Conservation (phyloP, 345 rosid genomes). For the Mercurialis annua region DNA sequence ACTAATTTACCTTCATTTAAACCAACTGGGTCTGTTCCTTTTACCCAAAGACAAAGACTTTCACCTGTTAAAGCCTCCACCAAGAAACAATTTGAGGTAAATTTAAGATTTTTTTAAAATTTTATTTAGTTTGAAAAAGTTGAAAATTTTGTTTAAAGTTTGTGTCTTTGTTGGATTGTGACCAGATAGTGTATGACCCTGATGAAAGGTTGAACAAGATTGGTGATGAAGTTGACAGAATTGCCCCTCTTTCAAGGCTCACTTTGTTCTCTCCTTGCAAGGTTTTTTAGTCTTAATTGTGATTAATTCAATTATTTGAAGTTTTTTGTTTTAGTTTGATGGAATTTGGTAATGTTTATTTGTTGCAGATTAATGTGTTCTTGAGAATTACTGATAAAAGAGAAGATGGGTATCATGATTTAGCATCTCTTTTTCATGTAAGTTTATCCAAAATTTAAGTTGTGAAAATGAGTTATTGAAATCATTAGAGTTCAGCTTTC, state of each 20-base stretch:
- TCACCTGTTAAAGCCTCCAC: constrained; percentile 48
- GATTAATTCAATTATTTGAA: constrained; percentile 2
- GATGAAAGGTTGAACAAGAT: constrained; percentile 73
- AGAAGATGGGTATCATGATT: constrained; percentile 91
- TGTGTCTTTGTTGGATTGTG: constrained; percentile 14
- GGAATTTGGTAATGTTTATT: constrained; percentile 4
- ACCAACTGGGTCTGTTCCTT: constrained; percentile 24
- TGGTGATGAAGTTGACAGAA: constrained; percentile 70
- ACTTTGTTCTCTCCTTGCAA: constrained; percentile 95
- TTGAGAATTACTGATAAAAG: constrained; percentile 79
- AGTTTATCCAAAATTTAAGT: constrained; percentile 20
- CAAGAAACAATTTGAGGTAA: constrained; percentile 57
- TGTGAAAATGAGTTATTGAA: background rate
- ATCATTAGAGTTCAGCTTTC: background rate
- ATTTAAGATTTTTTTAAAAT: background rate
- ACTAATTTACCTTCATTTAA: constrained; percentile 19
- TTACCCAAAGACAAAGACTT: constrained; percentile 27
- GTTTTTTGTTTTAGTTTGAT: background rate
- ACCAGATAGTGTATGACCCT: constrained; percentile 77
- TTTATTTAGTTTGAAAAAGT: background rate
- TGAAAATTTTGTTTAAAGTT: background rate
- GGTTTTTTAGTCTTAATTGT: constrained; percentile 36
- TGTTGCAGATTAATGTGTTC: constrained; percentile 77
- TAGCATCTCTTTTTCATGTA: constrained; percentile 95
- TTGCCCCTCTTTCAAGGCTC: constrained; percentile 90